phyloP scores from a whole-genome alignment of 2,329 filamentous ascomycete genomes.

The Exophiala sideris region DNA sequence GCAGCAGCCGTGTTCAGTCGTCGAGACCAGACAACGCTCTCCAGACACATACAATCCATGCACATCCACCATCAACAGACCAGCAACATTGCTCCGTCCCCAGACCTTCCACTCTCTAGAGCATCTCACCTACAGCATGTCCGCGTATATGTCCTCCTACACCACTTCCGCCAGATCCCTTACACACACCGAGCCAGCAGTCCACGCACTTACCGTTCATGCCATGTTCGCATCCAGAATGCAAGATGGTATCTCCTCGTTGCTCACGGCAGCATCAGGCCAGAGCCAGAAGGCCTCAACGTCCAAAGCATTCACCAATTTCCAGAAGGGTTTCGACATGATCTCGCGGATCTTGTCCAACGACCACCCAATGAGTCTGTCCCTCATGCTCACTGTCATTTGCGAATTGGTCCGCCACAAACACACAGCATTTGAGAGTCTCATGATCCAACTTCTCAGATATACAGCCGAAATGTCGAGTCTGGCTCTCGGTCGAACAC shows the following conservation, averaged over 20 bases:
- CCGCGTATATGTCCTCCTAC: conserved; percentile 5
- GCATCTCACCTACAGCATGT: conserved; percentile 4
- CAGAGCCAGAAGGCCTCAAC: not conserved
- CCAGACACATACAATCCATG: no score
- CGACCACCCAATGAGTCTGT: conserved; percentile 10
- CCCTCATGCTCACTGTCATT: conserved; percentile 4
- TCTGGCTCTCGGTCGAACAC: not conserved
- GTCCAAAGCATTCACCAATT: conserved; percentile 2
- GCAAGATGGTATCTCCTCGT: conserved; percentile 6
- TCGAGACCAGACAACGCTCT: no score
- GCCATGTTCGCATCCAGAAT: conserved; percentile 17
- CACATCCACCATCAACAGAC: no score
- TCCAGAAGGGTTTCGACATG: conserved; percentile 6
- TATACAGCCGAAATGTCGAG: conserved; percentile 5
- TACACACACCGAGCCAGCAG: conserved; percentile 3
- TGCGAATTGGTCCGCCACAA: conserved; percentile 7
- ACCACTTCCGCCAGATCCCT: not conserved
- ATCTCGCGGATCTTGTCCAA: conserved; percentile 1
- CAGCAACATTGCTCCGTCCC: conserved; percentile 4
- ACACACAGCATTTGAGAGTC: not conserved
- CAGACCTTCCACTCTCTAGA: conserved; percentile 1
- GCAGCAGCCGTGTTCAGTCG: no score
- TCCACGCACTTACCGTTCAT: conserved; percentile 10
- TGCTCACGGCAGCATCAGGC: not conserved
- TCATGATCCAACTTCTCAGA: not conserved